Base-by-base conservation (phyloP, 495 filamentous ascomycete species). In the Chaetomium fimeti region DNA sequence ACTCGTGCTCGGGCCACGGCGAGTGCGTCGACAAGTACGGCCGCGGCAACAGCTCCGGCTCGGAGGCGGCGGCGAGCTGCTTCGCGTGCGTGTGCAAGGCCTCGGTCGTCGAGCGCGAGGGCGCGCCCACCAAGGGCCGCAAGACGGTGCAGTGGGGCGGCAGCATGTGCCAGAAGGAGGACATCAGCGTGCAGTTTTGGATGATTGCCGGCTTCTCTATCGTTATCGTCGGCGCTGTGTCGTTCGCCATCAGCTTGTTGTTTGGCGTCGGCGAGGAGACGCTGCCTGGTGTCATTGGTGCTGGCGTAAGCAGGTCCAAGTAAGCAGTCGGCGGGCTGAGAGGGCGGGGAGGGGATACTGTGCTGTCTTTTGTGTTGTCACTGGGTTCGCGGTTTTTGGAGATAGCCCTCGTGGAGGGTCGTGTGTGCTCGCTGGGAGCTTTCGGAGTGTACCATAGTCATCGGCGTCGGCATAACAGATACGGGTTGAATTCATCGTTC, bases 181-280 rank as follows among this genome's bases (percentile, higher is more conserved):
- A 98, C 74, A 77, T 98, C 52, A 92, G 89, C 75, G 83, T 87
- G 22, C 86, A 86, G 43, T 98, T 98, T 75, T 96, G 92, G 83
- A 76, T 98, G 45, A 80, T 98, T 68, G 80, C 84, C 6, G 84
- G 87, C 5, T 87, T 94, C 47, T 85, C 82, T 8, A 77, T 96
- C 49, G 71, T 85, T 24, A 78, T 91, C 29, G 72, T 91, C 12
- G 76, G 83, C 25, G 77, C 87, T 32, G 71, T 90, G 5, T 75
- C 77, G 18, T 88, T 86, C 75, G 86, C 85, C 8, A 84, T 98
- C 69, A 86, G 88, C 1, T 74, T 95, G 81, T 70, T 98, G 69
- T 91, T 85, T 66, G 84, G 79, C 51, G 88, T 97, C 68, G 94
- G 94, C 25, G 80, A 87, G 69, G 83, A 90, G 75, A 84, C 88